Evolutionary conservation across 441 rosid species (phyloP).

Genomic region (Brassica balearica): DNA sequence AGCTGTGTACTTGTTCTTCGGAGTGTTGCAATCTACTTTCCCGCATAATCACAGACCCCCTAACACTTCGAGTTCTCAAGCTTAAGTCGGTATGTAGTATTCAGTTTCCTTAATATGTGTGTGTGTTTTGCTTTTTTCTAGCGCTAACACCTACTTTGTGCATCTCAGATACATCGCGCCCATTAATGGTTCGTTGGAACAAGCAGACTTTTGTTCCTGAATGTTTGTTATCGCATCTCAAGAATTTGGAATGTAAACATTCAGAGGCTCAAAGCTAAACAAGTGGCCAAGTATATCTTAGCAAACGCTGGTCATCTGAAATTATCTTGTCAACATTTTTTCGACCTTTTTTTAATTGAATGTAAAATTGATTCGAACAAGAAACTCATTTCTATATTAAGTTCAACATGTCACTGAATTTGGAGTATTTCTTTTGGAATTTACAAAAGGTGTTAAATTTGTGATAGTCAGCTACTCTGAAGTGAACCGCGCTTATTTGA

Average conservation of each 20-base stretch:
- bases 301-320: background rate
- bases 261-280: background rate
- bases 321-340: background rate
- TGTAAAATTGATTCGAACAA: background rate
- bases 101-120: background rate
- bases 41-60: background rate
- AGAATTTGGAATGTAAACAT: background rate
- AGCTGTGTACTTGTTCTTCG: constrained; percentile 10
- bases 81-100: constrained; percentile 23
- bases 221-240: background rate
- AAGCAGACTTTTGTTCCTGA: background rate
- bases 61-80: constrained; percentile 20
- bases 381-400: no score
- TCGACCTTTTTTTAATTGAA: background rate
- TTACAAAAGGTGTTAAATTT: no score
- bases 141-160: background rate
- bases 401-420: no score
- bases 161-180: constrained; percentile 6
- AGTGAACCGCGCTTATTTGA: no score
- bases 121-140: background rate
- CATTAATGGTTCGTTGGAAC: background rate
- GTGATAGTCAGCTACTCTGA: no score
- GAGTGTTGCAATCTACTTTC: constrained; percentile 11
- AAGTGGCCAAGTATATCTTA: background rate
- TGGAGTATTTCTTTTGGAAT: no score